phyloP scores from a whole-genome alignment of 2,329 filamentous ascomycete species.

The Mycosphaerella arachidis region DNA sequence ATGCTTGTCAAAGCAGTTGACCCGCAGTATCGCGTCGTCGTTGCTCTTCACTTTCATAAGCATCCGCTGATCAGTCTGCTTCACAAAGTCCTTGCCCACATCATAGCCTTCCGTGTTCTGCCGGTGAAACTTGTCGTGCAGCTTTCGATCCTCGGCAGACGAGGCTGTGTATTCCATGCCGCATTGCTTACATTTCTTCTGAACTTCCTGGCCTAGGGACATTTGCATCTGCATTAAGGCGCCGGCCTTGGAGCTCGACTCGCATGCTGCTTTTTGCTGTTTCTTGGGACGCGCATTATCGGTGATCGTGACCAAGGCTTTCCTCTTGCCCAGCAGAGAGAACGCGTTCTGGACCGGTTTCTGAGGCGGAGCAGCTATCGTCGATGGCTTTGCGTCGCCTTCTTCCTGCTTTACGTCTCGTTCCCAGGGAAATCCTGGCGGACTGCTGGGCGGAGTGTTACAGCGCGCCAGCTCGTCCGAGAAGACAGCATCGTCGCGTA shows the following conservation, averaged over 20 bases:
- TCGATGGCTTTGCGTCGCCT: slow-evolving; percentile 25
- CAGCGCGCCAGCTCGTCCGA: slow-evolving; percentile 18
- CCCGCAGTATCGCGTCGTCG: slow-evolving; percentile 52
- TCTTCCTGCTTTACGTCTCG: slow-evolving; percentile 2
- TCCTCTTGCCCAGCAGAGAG: slow-evolving; percentile 31
- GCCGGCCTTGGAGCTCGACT: slow-evolving; percentile 27
- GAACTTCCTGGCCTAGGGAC: slow-evolving; percentile 52
- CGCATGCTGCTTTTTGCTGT: slow-evolving; percentile 27
- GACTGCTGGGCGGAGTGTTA: slow-evolving; percentile 51
- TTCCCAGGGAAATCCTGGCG: slow-evolving; percentile 43
- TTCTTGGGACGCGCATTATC: slow-evolving; percentile 34
- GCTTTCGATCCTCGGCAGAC: slow-evolving; percentile 54
- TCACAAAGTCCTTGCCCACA: slow-evolving; percentile 54
- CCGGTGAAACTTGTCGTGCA: slow-evolving; percentile 62
- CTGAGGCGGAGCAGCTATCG: slow-evolving; percentile 8
- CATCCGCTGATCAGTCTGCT: slow-evolving; percentile 26
- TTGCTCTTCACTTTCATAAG: slow-evolving; percentile 22
- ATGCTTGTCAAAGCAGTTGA: slow-evolving; percentile 51
- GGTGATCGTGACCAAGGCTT: slow-evolving; percentile 21
- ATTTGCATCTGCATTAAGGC: slow-evolving; percentile 57
- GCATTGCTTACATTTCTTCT: slow-evolving; percentile 56
- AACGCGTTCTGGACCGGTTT: slow-evolving; percentile 29
- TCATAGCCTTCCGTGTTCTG: slow-evolving; percentile 59
- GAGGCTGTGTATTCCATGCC: slow-evolving; percentile 65
- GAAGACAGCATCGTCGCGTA: slow-evolving; percentile 21